phyloP scores from a whole-genome alignment of 1,284 basidiomycete genomes.

The Trametes hirsuta region DNA sequence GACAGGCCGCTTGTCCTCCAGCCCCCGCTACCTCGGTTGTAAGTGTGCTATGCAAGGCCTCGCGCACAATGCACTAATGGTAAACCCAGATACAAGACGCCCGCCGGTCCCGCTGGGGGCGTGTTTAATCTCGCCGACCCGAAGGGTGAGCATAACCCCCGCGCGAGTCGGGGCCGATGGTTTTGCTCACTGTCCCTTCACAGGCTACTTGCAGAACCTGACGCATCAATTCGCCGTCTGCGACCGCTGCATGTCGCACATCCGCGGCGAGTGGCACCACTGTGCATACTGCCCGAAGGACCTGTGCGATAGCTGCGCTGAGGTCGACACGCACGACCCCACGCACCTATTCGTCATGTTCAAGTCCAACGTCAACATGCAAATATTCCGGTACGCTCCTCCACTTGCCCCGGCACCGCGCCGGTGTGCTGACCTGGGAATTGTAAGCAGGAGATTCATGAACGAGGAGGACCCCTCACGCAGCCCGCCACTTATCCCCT shows the following conservation, averaged over 20 bases:
- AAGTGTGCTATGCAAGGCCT: conserved; percentile 24
- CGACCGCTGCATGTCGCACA: conserved; percentile 74
- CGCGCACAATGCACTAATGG: neutral
- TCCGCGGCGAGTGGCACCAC: conserved; percentile 84
- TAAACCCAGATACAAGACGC: conserved; percentile 60
- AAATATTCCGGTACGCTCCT: conserved; percentile 27
- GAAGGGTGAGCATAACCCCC: conserved; percentile 51
- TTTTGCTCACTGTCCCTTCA: neutral
- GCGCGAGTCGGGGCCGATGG: neutral
- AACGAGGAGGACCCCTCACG: conserved; percentile 59
- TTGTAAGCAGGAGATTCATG: conserved; percentile 50
- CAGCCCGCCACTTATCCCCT: conserved; percentile 52
- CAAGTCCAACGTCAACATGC: conserved; percentile 56
- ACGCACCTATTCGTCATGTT: conserved; percentile 86
- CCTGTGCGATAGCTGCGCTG: conserved; percentile 79
- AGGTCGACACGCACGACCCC: conserved; percentile 77
- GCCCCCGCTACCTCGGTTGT: conserved; percentile 76
- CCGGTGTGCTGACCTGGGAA: conserved; percentile 7
- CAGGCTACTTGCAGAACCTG: conserved; percentile 73
- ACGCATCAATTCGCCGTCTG: conserved; percentile 71
- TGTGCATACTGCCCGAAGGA: conserved; percentile 87
- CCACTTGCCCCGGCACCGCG: neutral
- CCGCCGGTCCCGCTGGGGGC: conserved; percentile 61
- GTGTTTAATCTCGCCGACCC: conserved; percentile 50
- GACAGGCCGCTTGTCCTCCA: conserved; percentile 60